Evolutionary conservation across 2,329 filamentous ascomycete genomes (phyloP), one percentile per base, ranked within the genome.

Genomic region (Talaromyces sp.): DNA sequence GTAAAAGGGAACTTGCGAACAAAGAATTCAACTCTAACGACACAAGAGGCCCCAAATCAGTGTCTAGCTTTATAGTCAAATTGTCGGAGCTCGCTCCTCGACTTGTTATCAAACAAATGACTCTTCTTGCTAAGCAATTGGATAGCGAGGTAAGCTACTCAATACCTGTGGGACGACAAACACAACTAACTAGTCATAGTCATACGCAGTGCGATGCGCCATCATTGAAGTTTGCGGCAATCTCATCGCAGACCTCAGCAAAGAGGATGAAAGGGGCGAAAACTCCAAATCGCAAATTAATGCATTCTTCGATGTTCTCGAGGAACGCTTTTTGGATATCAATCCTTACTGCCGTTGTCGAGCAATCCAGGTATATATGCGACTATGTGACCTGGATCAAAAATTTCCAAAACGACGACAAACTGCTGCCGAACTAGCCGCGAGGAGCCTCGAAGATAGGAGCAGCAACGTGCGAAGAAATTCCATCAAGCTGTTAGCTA

Each of bases 21-120:
- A 99, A 96, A 74, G 94, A 98, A 72, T 99, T 98, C 80, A 97
- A 96, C 76, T 94, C 90, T 65, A 99, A 96, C 70, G 96, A 99
- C 75, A 92, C 90, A 1, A 92, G 90, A 73, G 95, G 95, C 0
- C 95, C 96, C 12, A 99, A 98, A 76, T 98, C 94, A 0, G 92
- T 98, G 7, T 98, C 95, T 14, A 86, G 90, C 0, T 99, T 99
- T 71, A 90, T 99, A 68, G 85, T 93, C 61, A 96, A 94, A 72
- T 84, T 99, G 31, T 98, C 95, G 0, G 95, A 98, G 73, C 83
- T 99, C 63, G 90, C 91, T 3, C 95, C 96, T 4, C 87, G 93
- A 64, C 80, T 97, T 28, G 93, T 99, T 60, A 96, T 97, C 70
- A 97, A 96, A 78, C 94, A 99, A 74, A 96, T 99, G 87, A 96